These are phyloP conservation scores for Rhizoclosmatium sp. DNA, from an alignment of 192 early-diverging fungal species.

Conservation along the genomic window DNA sequence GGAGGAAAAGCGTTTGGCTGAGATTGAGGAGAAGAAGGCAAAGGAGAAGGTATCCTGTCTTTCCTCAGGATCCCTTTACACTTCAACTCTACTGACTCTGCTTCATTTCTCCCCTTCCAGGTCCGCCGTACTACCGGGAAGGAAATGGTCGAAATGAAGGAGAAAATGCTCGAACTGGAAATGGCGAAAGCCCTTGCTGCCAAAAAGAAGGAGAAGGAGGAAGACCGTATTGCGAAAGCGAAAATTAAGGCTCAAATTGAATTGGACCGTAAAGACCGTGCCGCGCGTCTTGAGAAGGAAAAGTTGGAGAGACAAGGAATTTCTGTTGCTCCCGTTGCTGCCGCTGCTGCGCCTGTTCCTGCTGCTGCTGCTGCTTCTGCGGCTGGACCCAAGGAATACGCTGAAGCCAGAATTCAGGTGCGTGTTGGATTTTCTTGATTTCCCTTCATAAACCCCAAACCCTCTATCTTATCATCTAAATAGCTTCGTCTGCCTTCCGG, in stretches of 20 bases:
- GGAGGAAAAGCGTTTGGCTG: slow-evolving; percentile 63
- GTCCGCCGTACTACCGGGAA: slow-evolving; percentile 72
- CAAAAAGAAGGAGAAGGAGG: slow-evolving; percentile 80
- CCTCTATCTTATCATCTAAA: background rate
- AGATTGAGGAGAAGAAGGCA: slow-evolving; percentile 72
- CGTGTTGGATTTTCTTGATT: slow-evolving; percentile 1
- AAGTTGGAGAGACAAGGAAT: slow-evolving; percentile 51
- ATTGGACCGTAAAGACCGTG: slow-evolving; percentile 75
- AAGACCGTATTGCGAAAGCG: slow-evolving; percentile 73
- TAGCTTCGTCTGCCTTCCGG: slow-evolving; percentile 68
- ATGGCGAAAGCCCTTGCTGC: slow-evolving; percentile 75
- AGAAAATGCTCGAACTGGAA: slow-evolving; percentile 73
- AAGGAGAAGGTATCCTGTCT: slow-evolving; percentile 62
- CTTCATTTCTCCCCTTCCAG: background rate
- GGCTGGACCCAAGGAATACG: slow-evolving; percentile 67
- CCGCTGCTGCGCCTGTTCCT: slow-evolving; percentile 13
- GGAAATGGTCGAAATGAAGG: slow-evolving; percentile 73
- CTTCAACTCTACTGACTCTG: too few species aligned
- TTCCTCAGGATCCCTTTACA: background rate
- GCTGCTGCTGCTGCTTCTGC: slow-evolving; percentile 45
- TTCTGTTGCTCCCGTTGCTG: background rate
- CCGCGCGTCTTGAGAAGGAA: slow-evolving; percentile 57
- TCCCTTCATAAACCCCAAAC: background rate
- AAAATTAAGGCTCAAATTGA: slow-evolving; percentile 83
- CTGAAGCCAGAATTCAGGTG: slow-evolving; percentile 79